Conservation (phyloP, 352 stramenopile genomes). For the Peronospora destructor region DNA sequence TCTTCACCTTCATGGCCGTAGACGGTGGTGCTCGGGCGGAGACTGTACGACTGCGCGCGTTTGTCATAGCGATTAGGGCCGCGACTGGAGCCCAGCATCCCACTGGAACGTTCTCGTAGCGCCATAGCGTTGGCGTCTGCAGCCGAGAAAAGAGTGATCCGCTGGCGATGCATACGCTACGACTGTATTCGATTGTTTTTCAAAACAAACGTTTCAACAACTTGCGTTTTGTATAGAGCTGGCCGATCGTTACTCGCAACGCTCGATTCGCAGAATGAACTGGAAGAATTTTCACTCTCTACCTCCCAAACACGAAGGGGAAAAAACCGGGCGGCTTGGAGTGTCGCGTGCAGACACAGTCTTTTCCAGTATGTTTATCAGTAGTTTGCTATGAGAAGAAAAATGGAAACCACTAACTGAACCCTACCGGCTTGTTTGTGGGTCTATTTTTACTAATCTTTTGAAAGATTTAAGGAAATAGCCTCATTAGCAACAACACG, state of each 20-base stretch:
- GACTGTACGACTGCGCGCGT: conserved; percentile 38
- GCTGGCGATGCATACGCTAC: conserved; percentile 39
- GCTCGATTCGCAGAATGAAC: conserved; percentile 31
- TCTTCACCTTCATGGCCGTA: conserved; percentile 54
- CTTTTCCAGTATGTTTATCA: conserved; percentile 11
- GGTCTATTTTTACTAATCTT: conserved; percentile 13
- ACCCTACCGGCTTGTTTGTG: conserved; percentile 9
- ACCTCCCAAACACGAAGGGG: conserved; percentile 11
- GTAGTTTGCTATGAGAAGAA: not conserved
- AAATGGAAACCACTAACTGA: conserved; percentile 10
- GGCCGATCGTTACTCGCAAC: conserved; percentile 10
- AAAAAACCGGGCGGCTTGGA: not conserved
- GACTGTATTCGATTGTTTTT: not conserved
- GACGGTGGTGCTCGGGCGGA: conserved; percentile 61
- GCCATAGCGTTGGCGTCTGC: conserved; percentile 71
- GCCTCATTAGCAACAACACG: not conserved
- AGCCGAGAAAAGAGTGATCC: conserved; percentile 62
- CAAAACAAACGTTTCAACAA: conserved; percentile 8
- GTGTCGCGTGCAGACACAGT: conserved; percentile 16
- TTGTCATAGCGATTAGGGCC: conserved; percentile 27
- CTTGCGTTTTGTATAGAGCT: conserved; percentile 19
- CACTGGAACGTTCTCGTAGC: conserved; percentile 46
- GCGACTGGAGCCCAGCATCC: conserved; percentile 24
- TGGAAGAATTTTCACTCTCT: conserved; percentile 20
- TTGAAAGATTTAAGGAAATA: conserved; percentile 12